phyloP scores from a whole-genome alignment of 1,284 basidiomycete genomes.

The Ceratobasidium sp. region DNA sequence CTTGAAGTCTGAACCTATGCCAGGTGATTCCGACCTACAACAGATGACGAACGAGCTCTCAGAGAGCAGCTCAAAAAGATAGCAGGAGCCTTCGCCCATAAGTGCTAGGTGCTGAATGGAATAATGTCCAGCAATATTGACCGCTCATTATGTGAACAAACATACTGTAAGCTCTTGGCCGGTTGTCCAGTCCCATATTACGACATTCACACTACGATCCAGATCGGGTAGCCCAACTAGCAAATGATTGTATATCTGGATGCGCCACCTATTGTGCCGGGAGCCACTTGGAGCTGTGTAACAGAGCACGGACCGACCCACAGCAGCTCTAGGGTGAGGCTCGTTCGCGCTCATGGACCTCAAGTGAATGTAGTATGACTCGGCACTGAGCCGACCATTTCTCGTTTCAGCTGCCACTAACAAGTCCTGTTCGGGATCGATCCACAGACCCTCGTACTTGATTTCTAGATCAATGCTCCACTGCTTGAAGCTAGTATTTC shows the following conservation, averaged over 20 bases:
- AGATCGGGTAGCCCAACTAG: background rate
- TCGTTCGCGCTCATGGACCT: background rate
- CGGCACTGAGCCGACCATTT: background rate
- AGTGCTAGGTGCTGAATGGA: background rate
- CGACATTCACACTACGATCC: background rate
- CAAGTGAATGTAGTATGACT: constrained; percentile 2
- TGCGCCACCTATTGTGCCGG: background rate
- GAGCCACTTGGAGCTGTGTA: background rate
- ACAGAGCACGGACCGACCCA: background rate
- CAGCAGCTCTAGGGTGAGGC: background rate
- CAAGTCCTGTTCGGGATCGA: constrained; percentile 27
- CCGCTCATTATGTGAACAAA: background rate
- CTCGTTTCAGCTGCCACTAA: background rate
- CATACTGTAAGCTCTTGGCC: constrained; percentile 16
- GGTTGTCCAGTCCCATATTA: too few species aligned
- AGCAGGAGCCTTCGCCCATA: too few species aligned
- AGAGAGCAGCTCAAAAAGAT: background rate
- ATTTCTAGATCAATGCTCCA: background rate
- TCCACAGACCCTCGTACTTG: too few species aligned
- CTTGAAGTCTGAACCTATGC: background rate
- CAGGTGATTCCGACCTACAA: background rate
- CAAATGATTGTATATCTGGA: background rate
- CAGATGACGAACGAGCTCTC: too few species aligned
- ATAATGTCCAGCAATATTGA: background rate
- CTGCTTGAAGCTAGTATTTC: background rate